Conservation (phyloP, 2,329 filamentous ascomycete genomes). For the Chrysoporthe cubensis region DNA sequence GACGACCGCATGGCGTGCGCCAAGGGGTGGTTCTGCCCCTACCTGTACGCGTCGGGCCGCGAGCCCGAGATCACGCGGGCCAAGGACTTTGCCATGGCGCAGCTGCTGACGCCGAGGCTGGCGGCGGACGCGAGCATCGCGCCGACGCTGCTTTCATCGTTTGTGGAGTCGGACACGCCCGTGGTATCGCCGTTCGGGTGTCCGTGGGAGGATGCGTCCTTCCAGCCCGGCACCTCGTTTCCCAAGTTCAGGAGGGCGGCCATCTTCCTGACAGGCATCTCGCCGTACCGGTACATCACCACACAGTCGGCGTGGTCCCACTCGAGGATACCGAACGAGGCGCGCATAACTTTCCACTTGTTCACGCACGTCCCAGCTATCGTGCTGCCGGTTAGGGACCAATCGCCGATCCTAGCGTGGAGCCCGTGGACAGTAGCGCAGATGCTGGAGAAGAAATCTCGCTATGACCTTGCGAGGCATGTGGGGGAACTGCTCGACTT, state of each 20-base stretch:
- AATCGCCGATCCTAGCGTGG: constrained; percentile 30
- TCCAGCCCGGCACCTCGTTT: constrained; percentile 16
- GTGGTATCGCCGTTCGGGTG: constrained; percentile 27
- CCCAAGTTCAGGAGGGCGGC: constrained; percentile 29
- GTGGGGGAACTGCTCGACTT: constrained; percentile 27
- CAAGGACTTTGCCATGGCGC: constrained; percentile 31
- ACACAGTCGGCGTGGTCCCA: constrained; percentile 31
- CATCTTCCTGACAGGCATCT: constrained; percentile 30
- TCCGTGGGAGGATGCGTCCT: constrained; percentile 22
- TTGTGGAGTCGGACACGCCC: constrained; percentile 28
- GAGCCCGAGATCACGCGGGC: constrained; percentile 28
- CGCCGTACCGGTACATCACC: constrained; percentile 29
- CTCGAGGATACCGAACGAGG: constrained; percentile 30
- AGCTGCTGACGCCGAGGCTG: constrained; percentile 28
- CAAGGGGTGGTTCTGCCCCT: constrained; percentile 33
- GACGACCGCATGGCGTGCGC: constrained; percentile 28
- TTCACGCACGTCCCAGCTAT: constrained; percentile 32
- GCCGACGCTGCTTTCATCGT: constrained; percentile 28
- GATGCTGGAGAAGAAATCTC: constrained; percentile 27
- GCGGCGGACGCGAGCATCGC: constrained; percentile 30
- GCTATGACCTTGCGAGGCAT: constrained; percentile 23
- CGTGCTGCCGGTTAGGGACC: constrained; percentile 29
- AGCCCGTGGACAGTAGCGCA: constrained; percentile 31
- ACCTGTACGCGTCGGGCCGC: constrained; percentile 30
- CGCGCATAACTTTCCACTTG: constrained; percentile 29